A percentile compares a stretch with the other conserved stretches of the same genome.
These are phyloP conservation scores for Anisodus tanguticus DNA, from an alignment of 257 asterid genomes.

Conservation along the genomic window DNA sequence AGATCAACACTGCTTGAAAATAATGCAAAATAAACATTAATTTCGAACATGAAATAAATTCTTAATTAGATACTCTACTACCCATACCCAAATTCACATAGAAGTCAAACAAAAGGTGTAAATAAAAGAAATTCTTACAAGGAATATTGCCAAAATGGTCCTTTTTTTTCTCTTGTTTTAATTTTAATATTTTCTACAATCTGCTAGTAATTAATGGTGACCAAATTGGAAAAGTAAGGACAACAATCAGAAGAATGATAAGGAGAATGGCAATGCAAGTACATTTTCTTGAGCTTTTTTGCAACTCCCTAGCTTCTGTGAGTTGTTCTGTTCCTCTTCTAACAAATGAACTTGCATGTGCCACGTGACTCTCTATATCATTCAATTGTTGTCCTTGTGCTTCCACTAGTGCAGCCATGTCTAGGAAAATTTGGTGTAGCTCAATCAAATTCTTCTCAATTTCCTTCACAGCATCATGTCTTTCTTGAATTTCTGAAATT, in stretches of 20 bases:
- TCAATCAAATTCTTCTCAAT: constrained; percentile 48
- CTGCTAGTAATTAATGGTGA: constrained; percentile 31
- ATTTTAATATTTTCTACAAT: constrained; percentile 1
- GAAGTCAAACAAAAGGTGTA: not conserved
- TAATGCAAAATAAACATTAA: too few relatives aligned
- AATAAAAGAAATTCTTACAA: not conserved
- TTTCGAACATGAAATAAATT: too few relatives aligned
- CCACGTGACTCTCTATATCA: constrained; percentile 50
- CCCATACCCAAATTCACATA: not conserved
- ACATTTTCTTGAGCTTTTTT: constrained; percentile 47
- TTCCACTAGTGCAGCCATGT: constrained; percentile 53
- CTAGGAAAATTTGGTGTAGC: constrained; percentile 49
- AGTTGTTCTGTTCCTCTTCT: constrained; percentile 47
- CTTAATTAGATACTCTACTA: not conserved
- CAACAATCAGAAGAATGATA: constrained; percentile 32
- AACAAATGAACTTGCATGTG: constrained; percentile 51
- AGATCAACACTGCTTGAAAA: too few relatives aligned
- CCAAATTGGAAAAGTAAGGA: constrained; percentile 48
- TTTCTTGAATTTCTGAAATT: constrained; percentile 50
- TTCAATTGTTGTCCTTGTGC: constrained; percentile 54
- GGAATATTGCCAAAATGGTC: not conserved
- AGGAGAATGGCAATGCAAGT: constrained; percentile 41
- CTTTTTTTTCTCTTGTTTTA: not conserved
- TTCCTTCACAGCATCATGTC: constrained; percentile 56
- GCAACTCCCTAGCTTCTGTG: constrained; percentile 42